These are phyloP conservation scores for Lactifluus pinguis DNA, from an alignment of 768 basidiomycete genomes.

Conservation along the genomic window DNA sequence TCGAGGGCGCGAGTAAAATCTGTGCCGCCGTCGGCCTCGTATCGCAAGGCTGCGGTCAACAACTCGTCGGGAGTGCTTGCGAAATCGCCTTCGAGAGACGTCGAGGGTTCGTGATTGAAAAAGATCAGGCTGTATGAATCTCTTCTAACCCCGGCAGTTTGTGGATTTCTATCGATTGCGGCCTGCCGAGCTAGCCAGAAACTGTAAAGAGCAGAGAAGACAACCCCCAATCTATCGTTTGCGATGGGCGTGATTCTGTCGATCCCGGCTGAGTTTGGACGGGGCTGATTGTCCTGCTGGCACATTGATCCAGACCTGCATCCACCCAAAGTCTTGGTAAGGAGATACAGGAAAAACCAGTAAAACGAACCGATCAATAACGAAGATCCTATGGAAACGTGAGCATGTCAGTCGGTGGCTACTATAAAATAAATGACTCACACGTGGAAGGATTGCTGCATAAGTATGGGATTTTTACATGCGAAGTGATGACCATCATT, in stretches of 20 bases:
- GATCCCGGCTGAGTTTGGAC: conserved; percentile 35
- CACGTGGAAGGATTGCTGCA: conserved; percentile 55
- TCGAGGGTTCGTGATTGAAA: conserved; percentile 29
- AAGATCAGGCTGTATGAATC: conserved; percentile 53
- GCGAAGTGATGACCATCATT: conserved; percentile 47
- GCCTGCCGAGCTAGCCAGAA: conserved; percentile 49
- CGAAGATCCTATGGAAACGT: conserved; percentile 34
- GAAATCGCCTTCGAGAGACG: conserved; percentile 37
- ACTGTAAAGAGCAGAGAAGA: conserved; percentile 43
- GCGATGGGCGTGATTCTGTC: conserved; percentile 29
- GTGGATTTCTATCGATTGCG: conserved; percentile 24
- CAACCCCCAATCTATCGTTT: conserved; percentile 48
- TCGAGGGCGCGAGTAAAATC: conserved; percentile 36
- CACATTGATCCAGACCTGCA: conserved; percentile 46
- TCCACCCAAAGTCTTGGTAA: not conserved
- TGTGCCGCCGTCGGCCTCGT: conserved; percentile 32
- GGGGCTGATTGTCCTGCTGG: conserved; percentile 33
- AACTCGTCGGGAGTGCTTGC: conserved; percentile 36
- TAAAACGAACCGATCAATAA: conserved; percentile 44
- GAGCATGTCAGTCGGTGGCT: not conserved
- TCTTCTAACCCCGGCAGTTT: conserved; percentile 27
- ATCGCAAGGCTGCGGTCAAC: conserved; percentile 31
- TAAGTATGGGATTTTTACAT: conserved; percentile 45
- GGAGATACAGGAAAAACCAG: conserved; percentile 22
- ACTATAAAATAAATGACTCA: conserved; percentile 26